phyloP scores from a whole-genome alignment of 2,329 filamentous ascomycete species.

The Myriangium duriaei region DNA sequence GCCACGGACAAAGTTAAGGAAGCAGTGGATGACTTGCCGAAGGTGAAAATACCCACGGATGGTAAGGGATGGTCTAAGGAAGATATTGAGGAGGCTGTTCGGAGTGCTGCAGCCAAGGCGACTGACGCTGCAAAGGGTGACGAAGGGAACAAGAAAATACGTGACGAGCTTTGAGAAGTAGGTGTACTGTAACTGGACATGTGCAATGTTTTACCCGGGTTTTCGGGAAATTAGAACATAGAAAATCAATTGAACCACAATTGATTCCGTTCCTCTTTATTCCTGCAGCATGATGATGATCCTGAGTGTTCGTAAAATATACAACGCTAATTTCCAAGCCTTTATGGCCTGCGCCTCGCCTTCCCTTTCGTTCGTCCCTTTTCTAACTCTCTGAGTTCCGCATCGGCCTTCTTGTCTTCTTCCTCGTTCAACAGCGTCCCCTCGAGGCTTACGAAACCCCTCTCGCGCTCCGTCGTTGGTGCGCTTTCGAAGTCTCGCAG shows the following conservation, averaged over 20 bases:
- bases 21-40: slow-evolving; percentile 4
- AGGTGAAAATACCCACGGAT: slow-evolving; percentile 12
- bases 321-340: too few relatives aligned
- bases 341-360: slow-evolving; percentile 1
- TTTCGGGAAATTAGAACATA: too few relatives aligned
- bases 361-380: slow-evolving; percentile 11
- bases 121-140: too few relatives aligned
- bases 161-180: slow-evolving; percentile 11
- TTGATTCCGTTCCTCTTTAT: too few relatives aligned
- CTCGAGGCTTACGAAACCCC: slow-evolving; percentile 72
- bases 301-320: too few relatives aligned
- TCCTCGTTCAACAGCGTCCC: slow-evolving; percentile 68
- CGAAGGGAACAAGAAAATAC: slow-evolving; percentile 9
- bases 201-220: too few relatives aligned
- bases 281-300: too few relatives aligned
- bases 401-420: slow-evolving; percentile 50
- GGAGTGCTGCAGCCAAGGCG: slow-evolving; percentile 12
- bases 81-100: slow-evolving; percentile 16
- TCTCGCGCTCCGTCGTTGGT: slow-evolving; percentile 46
- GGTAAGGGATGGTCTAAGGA: slow-evolving; percentile 18
- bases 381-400: slow-evolving; percentile 32
- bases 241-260: too few relatives aligned
- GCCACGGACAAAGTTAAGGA: not conserved
- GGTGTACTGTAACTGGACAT: too few relatives aligned
- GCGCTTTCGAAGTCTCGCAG: slow-evolving; percentile 78